Percentiles rank a stretch among this genome's conserved stretches.
phyloP scores from a whole-genome alignment of 2,329 filamentous ascomycete species.

The Aspergillus sergii region DNA sequence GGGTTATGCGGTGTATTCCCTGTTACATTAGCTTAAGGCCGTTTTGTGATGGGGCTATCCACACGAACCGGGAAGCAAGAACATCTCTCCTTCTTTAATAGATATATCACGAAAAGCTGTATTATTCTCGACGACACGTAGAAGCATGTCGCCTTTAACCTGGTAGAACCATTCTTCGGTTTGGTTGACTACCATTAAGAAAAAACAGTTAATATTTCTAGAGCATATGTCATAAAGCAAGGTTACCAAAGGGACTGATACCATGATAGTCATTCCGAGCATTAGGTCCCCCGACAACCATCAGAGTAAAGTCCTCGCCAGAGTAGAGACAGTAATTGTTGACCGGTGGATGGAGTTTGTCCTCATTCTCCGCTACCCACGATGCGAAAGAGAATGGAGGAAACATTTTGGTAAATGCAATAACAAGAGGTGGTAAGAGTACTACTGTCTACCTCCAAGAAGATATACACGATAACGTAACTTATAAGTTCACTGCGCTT shows the following conservation, averaged over 20 bases:
- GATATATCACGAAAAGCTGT: constrained; percentile 16
- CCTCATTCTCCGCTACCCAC: constrained; percentile 20
- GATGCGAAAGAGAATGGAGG: constrained; percentile 13
- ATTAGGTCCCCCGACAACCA: constrained; percentile 24
- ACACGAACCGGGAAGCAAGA: constrained; percentile 15
- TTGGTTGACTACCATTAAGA: constrained; percentile 14
- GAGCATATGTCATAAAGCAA: not conserved
- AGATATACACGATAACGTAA: not conserved
- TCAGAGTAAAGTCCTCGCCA: constrained; percentile 23
- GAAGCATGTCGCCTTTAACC: constrained; percentile 22
- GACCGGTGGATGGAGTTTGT: constrained; percentile 17
- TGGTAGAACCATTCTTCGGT: constrained; percentile 27
- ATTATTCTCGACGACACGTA: constrained; percentile 19
- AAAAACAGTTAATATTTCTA: not conserved
- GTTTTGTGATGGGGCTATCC: not conserved
- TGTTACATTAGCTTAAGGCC: not conserved
- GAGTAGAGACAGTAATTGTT: constrained; percentile 22
- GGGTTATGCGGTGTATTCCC: constrained; percentile 78
- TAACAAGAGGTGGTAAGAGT: not conserved
- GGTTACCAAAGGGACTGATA: not conserved
- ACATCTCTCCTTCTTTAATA: constrained; percentile 22
- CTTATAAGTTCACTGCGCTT: not conserved
- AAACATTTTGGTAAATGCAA: not conserved
- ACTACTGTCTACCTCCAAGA: not conserved
- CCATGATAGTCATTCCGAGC: constrained; percentile 23